A percentile compares a stretch with the other conserved stretches of the same genome.
These are phyloP conservation scores for Coniella lustricola DNA, from an alignment of 2,329 filamentous ascomycete species.

Conservation along the genomic window DNA sequence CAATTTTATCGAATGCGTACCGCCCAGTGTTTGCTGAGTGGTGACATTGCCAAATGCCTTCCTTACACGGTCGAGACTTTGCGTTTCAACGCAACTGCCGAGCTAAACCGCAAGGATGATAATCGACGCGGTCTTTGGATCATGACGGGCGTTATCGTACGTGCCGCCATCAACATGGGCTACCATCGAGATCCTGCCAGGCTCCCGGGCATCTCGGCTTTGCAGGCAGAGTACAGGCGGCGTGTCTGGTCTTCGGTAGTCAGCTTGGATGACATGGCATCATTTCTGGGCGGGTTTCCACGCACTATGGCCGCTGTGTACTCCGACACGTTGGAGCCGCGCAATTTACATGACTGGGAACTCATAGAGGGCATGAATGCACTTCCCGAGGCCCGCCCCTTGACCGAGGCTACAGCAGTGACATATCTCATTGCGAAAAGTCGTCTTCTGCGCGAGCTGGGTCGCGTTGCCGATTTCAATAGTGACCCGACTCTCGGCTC, in stretches of 20 bases:
- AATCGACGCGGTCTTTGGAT: slow-evolving; percentile 44
- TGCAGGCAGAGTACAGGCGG: slow-evolving; percentile 39
- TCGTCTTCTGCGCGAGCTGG: slow-evolving; percentile 40
- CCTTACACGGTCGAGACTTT: slow-evolving; percentile 46
- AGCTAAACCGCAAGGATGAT: slow-evolving; percentile 44
- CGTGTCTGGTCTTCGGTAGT: slow-evolving; percentile 36
- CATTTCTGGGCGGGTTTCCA: slow-evolving; percentile 44
- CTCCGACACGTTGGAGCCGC: slow-evolving; percentile 41
- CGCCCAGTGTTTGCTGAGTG: slow-evolving; percentile 44
- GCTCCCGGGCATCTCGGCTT: slow-evolving; percentile 30
- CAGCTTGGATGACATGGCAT: slow-evolving; percentile 44
- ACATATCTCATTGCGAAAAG: slow-evolving; percentile 46
- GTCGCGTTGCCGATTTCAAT: slow-evolving; percentile 36
- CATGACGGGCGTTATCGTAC: slow-evolving; percentile 42
- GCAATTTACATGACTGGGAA: slow-evolving; percentile 48
- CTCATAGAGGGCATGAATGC: slow-evolving; percentile 39
- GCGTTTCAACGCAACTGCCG: slow-evolving; percentile 44
- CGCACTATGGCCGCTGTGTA: slow-evolving; percentile 38
- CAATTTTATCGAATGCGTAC: slow-evolving; percentile 41
- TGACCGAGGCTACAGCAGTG: slow-evolving; percentile 32
- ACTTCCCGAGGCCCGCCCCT: neutral
- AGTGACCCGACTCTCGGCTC: slow-evolving; percentile 8
- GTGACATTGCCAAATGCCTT: slow-evolving; percentile 44
- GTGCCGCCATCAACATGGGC: slow-evolving; percentile 47
- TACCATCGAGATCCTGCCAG: slow-evolving; percentile 41